Conservation (phyloP, 306 rosid genomes). For the Acmispon strigosus region DNA sequence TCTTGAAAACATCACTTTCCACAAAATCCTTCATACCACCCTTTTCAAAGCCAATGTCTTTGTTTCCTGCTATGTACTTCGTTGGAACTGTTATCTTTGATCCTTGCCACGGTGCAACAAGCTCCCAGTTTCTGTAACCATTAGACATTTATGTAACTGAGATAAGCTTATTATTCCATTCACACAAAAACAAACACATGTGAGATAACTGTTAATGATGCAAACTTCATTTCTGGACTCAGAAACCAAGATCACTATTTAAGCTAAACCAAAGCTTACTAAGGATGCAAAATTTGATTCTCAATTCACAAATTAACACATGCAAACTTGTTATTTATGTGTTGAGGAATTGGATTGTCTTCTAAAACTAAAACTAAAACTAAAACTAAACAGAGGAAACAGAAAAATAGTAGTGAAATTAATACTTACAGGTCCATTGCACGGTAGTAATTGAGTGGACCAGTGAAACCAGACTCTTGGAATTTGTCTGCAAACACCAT, state of each 20-base stretch:
- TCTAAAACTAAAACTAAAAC: too few relatives aligned
- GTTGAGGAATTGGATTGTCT: too few relatives aligned
- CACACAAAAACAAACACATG: too few relatives aligned
- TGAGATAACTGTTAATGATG: too few relatives aligned
- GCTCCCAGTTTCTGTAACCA: slow-evolving; percentile 40
- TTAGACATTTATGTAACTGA: neutral
- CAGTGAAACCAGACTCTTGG: slow-evolving; percentile 76
- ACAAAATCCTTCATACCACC: slow-evolving; percentile 27
- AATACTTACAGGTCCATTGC: slow-evolving; percentile 65
- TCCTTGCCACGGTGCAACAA: slow-evolving; percentile 42
- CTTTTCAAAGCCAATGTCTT: slow-evolving; percentile 20
- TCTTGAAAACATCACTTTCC: slow-evolving; percentile 27
- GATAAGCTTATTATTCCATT: too few relatives aligned
- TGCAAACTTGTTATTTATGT: too few relatives aligned
- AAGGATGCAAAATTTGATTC: too few relatives aligned
- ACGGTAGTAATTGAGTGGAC: slow-evolving; percentile 70
- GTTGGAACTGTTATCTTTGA: slow-evolving; percentile 38
- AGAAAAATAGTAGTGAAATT: neutral
- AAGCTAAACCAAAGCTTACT: too few relatives aligned
- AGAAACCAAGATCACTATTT: too few relatives aligned
- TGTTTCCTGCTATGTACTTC: slow-evolving; percentile 30
- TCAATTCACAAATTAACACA: too few relatives aligned
- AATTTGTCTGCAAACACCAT: slow-evolving; percentile 59
- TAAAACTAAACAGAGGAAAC: neutral
- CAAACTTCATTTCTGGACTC: too few relatives aligned